Evolutionary conservation across 441 rosid species (phyloP).

Genomic region (Dalechampia spathulata): DNA sequence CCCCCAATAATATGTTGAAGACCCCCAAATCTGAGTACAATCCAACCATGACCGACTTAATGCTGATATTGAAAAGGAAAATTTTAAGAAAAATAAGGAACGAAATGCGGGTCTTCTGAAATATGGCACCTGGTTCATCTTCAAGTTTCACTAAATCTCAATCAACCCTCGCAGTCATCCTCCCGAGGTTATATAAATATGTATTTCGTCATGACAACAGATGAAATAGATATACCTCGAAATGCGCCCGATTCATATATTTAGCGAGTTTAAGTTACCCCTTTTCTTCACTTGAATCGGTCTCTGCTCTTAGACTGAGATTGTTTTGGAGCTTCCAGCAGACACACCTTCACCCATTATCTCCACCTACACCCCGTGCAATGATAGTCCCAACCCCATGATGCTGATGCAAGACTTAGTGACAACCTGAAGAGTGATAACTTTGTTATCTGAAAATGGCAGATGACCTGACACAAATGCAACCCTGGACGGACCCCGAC

Average conservation of each 20-base stretch:
- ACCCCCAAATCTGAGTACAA: conserved; percentile 5
- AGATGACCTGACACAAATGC: conserved; percentile 40
- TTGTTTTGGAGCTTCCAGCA: not conserved
- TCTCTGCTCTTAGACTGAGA: not conserved
- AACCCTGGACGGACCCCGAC: conserved; percentile 36
- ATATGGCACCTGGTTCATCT: conserved; percentile 16
- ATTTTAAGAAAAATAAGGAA: conserved; percentile 8
- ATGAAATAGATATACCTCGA: too few species aligned
- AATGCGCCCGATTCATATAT: too few species aligned
- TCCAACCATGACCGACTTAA: conserved; percentile 13
- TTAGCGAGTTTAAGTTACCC: not conserved
- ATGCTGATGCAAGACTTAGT: conserved; percentile 35
- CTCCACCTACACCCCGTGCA: conserved; percentile 6
- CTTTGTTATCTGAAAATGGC: conserved; percentile 29
- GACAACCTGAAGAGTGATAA: conserved; percentile 25
- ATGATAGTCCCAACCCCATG: conserved; percentile 21
- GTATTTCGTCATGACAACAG: too few species aligned
- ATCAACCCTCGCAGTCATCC: conserved; percentile 10
- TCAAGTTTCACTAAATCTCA: conserved; percentile 10
- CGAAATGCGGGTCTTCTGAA: conserved; percentile 13
- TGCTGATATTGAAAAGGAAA: conserved; percentile 1
- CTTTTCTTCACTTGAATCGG: conserved; percentile 1
- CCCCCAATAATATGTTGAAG: conserved; percentile 21
- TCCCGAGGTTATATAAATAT: not conserved
- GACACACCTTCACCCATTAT: not conserved